These are phyloP conservation scores for Zoysia pacifica DNA, from an alignment of 176 grass and related monocot genomes.

Conservation along the genomic window DNA sequence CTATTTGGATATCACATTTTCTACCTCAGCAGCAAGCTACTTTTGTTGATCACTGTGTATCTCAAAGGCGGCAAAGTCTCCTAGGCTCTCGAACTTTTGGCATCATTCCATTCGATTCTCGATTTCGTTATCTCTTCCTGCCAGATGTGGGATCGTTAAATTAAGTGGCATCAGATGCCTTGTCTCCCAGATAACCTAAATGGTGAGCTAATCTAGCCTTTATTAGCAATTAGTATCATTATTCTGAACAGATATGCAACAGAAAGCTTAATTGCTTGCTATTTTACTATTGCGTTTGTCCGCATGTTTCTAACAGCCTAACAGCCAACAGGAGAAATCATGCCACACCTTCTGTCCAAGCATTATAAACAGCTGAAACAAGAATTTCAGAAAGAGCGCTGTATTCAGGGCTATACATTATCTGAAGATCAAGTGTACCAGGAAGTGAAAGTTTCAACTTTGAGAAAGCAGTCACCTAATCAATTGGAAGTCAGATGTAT, in stretches of 20 bases:
- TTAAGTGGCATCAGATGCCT: constrained; percentile 13
- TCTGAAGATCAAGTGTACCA: neutral
- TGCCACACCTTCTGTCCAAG: no score
- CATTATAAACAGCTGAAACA: neutral
- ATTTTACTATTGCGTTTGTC: neutral
- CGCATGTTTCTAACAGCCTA: constrained; percentile 4
- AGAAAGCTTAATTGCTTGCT: neutral
- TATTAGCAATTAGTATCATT: neutral
- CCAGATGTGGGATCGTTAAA: constrained; percentile 48
- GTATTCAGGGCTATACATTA: neutral
- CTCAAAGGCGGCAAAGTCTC: constrained; percentile 79
- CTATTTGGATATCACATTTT: constrained; percentile 83
- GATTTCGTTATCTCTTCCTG: constrained; percentile 89
- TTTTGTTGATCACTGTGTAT: constrained; percentile 84
- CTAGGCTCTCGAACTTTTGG: constrained; percentile 66
- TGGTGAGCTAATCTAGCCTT: constrained; percentile 15
- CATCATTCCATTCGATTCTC: constrained; percentile 82
- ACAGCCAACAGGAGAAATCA: constrained; percentile 3
- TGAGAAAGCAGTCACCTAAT: neutral
- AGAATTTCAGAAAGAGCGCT: neutral
- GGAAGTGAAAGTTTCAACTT: neutral
- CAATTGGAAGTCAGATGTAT: constrained; percentile 20
- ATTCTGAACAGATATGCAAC: neutral
- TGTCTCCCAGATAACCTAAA: constrained; percentile 1
- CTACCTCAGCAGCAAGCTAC: constrained; percentile 79